Percentiles rank a stretch among this genome's conserved stretches.
phyloP scores from a whole-genome alignment of 2,329 filamentous ascomycete species.

The Botrytis cinerea region DNA sequence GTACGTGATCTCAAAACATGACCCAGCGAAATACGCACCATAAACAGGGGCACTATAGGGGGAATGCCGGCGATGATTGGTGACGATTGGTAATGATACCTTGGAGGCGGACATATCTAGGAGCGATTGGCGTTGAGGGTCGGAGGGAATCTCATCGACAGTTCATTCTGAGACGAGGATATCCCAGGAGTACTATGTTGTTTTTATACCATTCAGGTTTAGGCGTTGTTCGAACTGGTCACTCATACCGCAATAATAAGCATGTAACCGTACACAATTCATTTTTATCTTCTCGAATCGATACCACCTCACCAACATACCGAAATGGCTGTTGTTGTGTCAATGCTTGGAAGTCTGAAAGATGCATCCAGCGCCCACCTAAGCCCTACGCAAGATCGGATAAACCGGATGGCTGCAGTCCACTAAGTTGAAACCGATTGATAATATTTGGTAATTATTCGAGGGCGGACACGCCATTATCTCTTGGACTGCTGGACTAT shows the following conservation, averaged over 20 bases:
- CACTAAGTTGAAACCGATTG: background rate
- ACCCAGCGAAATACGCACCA: conserved; percentile 31
- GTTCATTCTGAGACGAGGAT: background rate
- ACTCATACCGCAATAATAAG: background rate
- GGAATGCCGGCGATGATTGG: background rate
- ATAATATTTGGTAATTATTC: conserved; percentile 3
- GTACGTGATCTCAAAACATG: conserved; percentile 38
- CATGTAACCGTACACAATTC: background rate
- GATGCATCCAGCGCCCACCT: background rate
- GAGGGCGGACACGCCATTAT: background rate
- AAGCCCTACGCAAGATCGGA: conserved; percentile 3
- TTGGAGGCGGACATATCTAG: too few relatives aligned
- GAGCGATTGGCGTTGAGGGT: conserved; percentile 5
- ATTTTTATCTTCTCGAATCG: background rate
- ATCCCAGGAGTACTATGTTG: background rate
- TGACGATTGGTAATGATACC: background rate
- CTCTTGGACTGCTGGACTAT: background rate
- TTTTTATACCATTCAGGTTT: conserved; percentile 5
- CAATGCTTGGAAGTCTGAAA: background rate
- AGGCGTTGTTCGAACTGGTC: background rate
- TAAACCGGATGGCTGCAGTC: background rate
- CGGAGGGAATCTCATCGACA: background rate
- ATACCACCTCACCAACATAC: background rate
- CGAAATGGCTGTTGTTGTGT: background rate
- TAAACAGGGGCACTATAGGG: background rate